Conservation (phyloP, 2,329 filamentous ascomycete genomes). For the Aureobasidium sp. region DNA sequence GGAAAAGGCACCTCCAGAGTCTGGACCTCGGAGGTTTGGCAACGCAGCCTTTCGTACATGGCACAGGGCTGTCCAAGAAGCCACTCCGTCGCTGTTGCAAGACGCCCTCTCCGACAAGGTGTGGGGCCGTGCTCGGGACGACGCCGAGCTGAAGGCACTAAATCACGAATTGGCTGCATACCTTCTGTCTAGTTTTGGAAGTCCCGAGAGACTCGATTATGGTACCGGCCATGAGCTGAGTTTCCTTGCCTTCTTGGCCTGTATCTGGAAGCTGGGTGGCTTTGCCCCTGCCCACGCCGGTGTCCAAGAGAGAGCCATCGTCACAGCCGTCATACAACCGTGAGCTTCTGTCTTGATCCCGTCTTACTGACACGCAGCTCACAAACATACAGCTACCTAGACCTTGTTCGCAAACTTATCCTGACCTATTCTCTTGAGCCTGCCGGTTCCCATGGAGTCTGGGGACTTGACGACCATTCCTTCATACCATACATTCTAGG, state of each 20-base stretch:
- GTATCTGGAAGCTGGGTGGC: slow-evolving; percentile 80
- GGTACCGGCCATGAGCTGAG: slow-evolving; percentile 94
- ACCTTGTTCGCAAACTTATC: slow-evolving; percentile 72
- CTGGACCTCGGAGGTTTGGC: slow-evolving; percentile 80
- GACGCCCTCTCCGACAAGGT: slow-evolving; percentile 46
- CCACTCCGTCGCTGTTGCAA: slow-evolving; percentile 47
- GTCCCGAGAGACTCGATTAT: slow-evolving; percentile 81
- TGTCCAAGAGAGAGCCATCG: slow-evolving; percentile 66
- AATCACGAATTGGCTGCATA: slow-evolving; percentile 68
- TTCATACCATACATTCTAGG: slow-evolving; percentile 94
- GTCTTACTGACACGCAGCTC: not conserved
- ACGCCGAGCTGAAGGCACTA: slow-evolving; percentile 23
- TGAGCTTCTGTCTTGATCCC: slow-evolving; percentile 39
- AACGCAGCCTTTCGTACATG: slow-evolving; percentile 86
- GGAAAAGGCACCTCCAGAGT: slow-evolving; percentile 71
- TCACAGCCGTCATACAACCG: slow-evolving; percentile 74
- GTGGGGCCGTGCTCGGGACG: slow-evolving; percentile 25
- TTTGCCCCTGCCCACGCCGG: slow-evolving; percentile 53
- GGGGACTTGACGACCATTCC: slow-evolving; percentile 96
- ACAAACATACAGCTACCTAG: slow-evolving; percentile 55
- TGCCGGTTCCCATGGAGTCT: slow-evolving; percentile 92
- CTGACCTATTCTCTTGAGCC: slow-evolving; percentile 88
- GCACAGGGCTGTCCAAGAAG: slow-evolving; percentile 59
- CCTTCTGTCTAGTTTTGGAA: slow-evolving; percentile 79
- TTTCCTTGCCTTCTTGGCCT: slow-evolving; percentile 83